phyloP scores from a whole-genome alignment of 768 basidiomycete species.

The Boletus reticulatus region DNA sequence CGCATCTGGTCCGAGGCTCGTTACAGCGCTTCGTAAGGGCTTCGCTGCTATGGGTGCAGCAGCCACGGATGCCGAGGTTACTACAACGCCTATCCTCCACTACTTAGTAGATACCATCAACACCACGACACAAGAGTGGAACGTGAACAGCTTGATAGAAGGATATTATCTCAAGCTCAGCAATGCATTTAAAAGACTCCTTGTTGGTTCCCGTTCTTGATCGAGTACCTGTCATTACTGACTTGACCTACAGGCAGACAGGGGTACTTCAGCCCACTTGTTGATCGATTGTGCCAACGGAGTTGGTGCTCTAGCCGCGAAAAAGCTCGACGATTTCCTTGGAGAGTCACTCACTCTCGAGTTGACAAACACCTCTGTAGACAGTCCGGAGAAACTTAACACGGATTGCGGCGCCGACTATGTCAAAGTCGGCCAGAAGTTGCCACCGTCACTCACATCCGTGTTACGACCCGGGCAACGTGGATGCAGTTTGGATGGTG shows the following conservation, averaged over 20 bases:
- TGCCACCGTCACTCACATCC: constrained; percentile 73
- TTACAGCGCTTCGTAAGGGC: constrained; percentile 79
- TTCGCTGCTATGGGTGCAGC: constrained; percentile 70
- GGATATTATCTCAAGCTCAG: constrained; percentile 86
- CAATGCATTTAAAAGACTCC: constrained; percentile 77
- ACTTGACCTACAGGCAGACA: constrained; percentile 48
- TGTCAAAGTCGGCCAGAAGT: constrained; percentile 89
- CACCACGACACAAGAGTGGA: constrained; percentile 73
- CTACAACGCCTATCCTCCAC: constrained; percentile 93
- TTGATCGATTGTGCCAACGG: constrained; percentile 99
- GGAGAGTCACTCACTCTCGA: constrained; percentile 58
- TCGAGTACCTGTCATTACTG: background rate
- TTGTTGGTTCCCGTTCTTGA: constrained; percentile 52
- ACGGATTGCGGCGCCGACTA: constrained; percentile 91
- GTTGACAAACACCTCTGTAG: constrained; percentile 66
- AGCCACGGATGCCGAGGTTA: constrained; percentile 73
- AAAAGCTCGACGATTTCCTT: constrained; percentile 58
- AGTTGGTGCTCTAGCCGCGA: constrained; percentile 78
- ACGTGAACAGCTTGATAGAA: constrained; percentile 76
- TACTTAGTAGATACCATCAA: constrained; percentile 92
- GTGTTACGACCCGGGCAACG: constrained; percentile 69
- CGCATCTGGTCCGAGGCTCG: constrained; percentile 76
- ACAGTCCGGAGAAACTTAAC: constrained; percentile 74
- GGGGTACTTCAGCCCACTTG: constrained; percentile 53
- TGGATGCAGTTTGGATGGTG: constrained; percentile 93